Base-by-base conservation (phyloP, 23 red algal genomes). In the Gracilariopsis chorda region DNA sequence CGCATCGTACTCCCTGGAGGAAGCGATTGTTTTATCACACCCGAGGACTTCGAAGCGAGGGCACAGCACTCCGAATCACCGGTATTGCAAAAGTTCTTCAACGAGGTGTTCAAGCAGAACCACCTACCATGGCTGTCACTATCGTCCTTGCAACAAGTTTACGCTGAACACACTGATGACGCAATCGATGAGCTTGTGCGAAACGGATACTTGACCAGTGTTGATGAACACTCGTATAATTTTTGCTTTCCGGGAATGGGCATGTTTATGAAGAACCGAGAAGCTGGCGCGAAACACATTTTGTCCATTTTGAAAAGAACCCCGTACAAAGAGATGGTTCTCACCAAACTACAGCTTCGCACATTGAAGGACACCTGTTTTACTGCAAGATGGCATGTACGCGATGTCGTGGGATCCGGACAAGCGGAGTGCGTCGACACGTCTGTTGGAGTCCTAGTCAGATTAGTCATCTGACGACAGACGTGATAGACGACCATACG, bases 161-260 rank as follows among this genome's bases (percentile, higher is more conserved):
- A 59, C 29, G 73, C 43, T 8, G 70, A 67, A 19, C 71, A 67
- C 4, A 67, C 24, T 37, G 70, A 60, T 55, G 86, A 48, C 12
- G 86, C 46, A 27, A 47, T 49, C 8, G 28, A 51, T 45, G 32
- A 69, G 61, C 73, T 90, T 12, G 86, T 90, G 16, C 49, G 86
- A 57, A 47, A 32, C 20, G 86, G 86, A 21, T 79, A 52, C 44
- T 36, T 90, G 7, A 90, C 86, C 14, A 63, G 43, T 64, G 27
- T 40, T 16, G 86, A 80, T 65, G 86, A 90, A 55, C 5, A 69
- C 1, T 49, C 51, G 13, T 90, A 51, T 39, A 61, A 57, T 55
- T 80, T 90, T 48, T 53, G 52, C 13, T 48, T 90, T 33, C 86
- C 86, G 1, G 72, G 86, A 5, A 80, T 80, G 86, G 86, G 86